Percentiles rank a stretch among this genome's conserved stretches.
Evolutionary conservation across 2,329 filamentous ascomycete species (phyloP).

Genomic region (Pseudogymnoascus sp.): DNA sequence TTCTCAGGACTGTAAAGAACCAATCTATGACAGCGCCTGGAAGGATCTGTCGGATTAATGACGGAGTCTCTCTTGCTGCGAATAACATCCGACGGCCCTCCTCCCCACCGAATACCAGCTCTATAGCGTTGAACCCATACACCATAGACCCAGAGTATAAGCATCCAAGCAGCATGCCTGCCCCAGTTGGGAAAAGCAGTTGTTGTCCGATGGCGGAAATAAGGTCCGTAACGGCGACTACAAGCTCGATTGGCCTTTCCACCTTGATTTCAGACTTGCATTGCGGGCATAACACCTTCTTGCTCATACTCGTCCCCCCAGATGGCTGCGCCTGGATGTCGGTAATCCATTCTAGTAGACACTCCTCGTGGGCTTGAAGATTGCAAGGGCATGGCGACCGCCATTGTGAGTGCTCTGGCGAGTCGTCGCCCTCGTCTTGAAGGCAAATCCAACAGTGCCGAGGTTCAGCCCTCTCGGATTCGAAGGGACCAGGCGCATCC

Average conservation of each 20-base stretch:
- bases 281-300: slow-evolving; percentile 74
- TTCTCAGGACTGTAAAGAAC: slow-evolving; percentile 14
- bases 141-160: slow-evolving; percentile 45
- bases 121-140: slow-evolving; percentile 56
- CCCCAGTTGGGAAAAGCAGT: slow-evolving; percentile 24
- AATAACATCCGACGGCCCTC: slow-evolving; percentile 50
- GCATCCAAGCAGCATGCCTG: slow-evolving; percentile 32
- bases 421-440: slow-evolving; percentile 45
- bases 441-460: slow-evolving; percentile 59
- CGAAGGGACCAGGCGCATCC: neutral
- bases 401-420: slow-evolving; percentile 52
- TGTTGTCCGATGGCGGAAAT: slow-evolving; percentile 18
- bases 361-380: slow-evolving; percentile 82
- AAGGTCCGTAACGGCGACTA: slow-evolving; percentile 43
- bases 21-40: neutral
- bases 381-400: slow-evolving; percentile 85
- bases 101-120: slow-evolving; percentile 57
- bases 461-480: slow-evolving; percentile 15
- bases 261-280: slow-evolving; percentile 79
- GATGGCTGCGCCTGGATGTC: slow-evolving; percentile 63
- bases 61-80: slow-evolving; percentile 16
- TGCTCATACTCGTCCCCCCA: slow-evolving; percentile 41
- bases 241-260: slow-evolving; percentile 63
- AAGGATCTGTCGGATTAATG: neutral
- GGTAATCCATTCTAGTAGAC: slow-evolving; percentile 87